These are phyloP conservation scores for Eucalyptus pauciflora DNA, from an alignment of 345 rosid species.

Conservation along the genomic window DNA sequence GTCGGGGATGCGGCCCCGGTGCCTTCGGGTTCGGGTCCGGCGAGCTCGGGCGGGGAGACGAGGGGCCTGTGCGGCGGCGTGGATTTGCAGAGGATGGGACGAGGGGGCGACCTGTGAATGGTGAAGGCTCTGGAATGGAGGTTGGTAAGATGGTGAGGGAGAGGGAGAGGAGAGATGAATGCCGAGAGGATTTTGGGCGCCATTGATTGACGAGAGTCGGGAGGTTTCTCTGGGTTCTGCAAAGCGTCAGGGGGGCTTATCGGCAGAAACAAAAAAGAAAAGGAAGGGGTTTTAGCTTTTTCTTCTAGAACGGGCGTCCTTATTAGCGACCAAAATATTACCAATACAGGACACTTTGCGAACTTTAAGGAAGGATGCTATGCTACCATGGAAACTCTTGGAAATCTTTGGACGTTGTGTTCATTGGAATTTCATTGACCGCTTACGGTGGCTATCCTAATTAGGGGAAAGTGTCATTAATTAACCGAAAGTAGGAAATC, in stretches of 20 bases:
- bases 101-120: constrained; percentile 4
- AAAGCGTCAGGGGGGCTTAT: neutral
- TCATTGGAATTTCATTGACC: neutral
- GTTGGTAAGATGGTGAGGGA: constrained; percentile 17
- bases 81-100: constrained; percentile 25
- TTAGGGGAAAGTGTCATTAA: neutral
- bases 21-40: constrained; percentile 29
- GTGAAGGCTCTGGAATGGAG: constrained; percentile 14
- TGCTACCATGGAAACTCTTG: neutral
- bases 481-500: neutral
- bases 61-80: constrained; percentile 8
- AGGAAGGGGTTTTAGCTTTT: neutral
- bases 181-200: constrained; percentile 37
- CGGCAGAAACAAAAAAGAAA: neutral
- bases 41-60: neutral
- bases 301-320: neutral
- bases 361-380: neutral
- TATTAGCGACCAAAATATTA: neutral
- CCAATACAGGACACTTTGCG: neutral
- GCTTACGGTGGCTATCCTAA: neutral
- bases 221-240: neutral
- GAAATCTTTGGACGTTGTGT: neutral
- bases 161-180: constrained; percentile 18
- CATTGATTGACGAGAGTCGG: neutral
- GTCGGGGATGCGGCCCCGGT: constrained; percentile 70